phyloP scores from a whole-genome alignment of 1,284 basidiomycete genomes.

The Tremellales sp. region DNA sequence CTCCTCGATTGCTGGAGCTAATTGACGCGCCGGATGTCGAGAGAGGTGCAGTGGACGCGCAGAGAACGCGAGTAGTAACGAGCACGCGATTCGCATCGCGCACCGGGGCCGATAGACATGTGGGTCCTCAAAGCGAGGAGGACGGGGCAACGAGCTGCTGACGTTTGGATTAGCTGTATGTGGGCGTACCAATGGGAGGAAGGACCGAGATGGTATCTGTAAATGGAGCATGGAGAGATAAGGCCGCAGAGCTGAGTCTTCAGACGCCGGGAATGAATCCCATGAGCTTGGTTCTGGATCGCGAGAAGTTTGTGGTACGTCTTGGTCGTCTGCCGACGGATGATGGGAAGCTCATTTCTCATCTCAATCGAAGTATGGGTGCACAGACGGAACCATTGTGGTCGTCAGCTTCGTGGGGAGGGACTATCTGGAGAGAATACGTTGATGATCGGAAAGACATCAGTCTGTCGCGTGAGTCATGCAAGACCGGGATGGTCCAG shows the following conservation, averaged over 20 bases:
- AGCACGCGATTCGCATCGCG: constrained; percentile 46
- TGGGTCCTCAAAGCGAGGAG: too few relatives aligned
- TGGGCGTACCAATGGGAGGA: constrained; percentile 3
- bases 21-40: constrained; percentile 31
- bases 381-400: constrained; percentile 36
- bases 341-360: not conserved
- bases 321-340: not conserved
- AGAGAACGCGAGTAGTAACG: constrained; percentile 38
- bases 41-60: constrained; percentile 31
- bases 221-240: constrained; percentile 27
- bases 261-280: constrained; percentile 34
- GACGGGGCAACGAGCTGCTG: too few relatives aligned
- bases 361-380: constrained; percentile 30
- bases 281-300: constrained; percentile 37
- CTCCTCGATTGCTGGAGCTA: constrained; percentile 27
- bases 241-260: constrained; percentile 18
- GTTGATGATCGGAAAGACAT: too few relatives aligned
- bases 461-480: too few relatives aligned
- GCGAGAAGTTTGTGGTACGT: constrained; percentile 40
- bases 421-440: not conserved
- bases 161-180: constrained; percentile 11
- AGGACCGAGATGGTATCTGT: constrained; percentile 26
- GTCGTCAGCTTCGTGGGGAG: constrained; percentile 25
- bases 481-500: too few relatives aligned
- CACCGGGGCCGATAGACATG: constrained; percentile 43